Conservation (phyloP, 768 basidiomycete genomes). For the Polyporus arcularius region DNA sequence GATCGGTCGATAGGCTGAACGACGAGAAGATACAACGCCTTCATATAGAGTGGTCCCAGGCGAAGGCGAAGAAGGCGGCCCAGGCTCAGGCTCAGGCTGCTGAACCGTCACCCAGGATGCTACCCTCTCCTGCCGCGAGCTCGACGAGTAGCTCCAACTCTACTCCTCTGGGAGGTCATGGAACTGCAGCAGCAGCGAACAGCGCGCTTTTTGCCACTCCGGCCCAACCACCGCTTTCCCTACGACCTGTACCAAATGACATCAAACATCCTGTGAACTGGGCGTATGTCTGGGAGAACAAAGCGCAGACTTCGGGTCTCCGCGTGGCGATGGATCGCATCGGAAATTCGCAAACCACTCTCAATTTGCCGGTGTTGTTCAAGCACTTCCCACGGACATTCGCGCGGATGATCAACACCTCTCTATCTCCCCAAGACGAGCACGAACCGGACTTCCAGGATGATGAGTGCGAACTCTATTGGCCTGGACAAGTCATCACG, state of each 20-base stretch:
- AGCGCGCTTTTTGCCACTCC: conserved; percentile 17
- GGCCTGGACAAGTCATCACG: conserved; percentile 73
- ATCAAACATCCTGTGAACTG: conserved; percentile 22
- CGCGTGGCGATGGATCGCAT: conserved; percentile 2
- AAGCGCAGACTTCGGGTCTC: conserved; percentile 17
- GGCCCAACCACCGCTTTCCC: conserved; percentile 17
- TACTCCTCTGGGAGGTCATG: conserved; percentile 66
- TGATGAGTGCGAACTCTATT: conserved; percentile 83
- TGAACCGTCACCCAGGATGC: conserved; percentile 56
- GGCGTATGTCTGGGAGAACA: conserved; percentile 9
- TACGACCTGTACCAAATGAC: neutral
- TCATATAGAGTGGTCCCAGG: conserved; percentile 7
- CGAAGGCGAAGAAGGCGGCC: conserved; percentile 4
- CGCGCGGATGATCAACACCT: conserved; percentile 69
- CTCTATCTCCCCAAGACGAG: conserved; percentile 64
- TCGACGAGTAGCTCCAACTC: conserved; percentile 75
- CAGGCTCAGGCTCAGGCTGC: conserved; percentile 4
- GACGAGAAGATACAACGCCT: conserved; percentile 10
- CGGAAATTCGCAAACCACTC: conserved; percentile 31
- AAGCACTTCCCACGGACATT: conserved; percentile 78
- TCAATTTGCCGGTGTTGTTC: conserved; percentile 68
- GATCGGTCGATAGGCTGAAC: conserved; percentile 26
- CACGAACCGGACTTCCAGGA: conserved; percentile 83
- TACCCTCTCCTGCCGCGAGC: conserved; percentile 77
- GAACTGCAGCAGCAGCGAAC: conserved; percentile 41